Base-by-base conservation (phyloP, 257 asterid genomes). In the Fraxinus anomala region DNA sequence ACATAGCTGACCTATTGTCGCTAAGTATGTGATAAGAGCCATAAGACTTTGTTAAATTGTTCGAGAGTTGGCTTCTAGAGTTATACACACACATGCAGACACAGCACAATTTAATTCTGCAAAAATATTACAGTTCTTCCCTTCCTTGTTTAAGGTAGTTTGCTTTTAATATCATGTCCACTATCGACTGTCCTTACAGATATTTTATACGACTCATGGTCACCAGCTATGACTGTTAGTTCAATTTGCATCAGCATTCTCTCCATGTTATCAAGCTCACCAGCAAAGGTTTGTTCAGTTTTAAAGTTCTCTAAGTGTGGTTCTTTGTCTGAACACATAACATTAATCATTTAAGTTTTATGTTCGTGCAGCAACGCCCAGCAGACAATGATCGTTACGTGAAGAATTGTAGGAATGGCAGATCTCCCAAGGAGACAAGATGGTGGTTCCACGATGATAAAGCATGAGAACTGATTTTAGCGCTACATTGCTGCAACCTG, bases 381-480 rank as follows among this genome's bases (percentile, higher is more conserved):
- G 91, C 94, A 0, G 99, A 96, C 87, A 93, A 96, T 19, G 99
- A 96, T 77, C 95, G 98, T 77, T 96, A 96, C 14, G 97, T 96
- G 84, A 92, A 91, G 94, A 92, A 93, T 81, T 95, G 99, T 85
- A 89, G 85, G 85, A 92, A 91, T 2, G 98, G 97, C 5, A 84
- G 97, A 85, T 96, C 98, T 73, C 99, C 99, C 33, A 96, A 96
- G 92, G 97, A 96, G 93, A 96, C 99, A 19, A 86, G 98, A 80
- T 96, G 99, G 98, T 93, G 98, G 99, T 95, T 95, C 92, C 97
- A 95, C 28, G 98, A 95, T 36, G 99, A 93, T 81, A 95, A 95
- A 86, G 99, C 91, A 83, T 95, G 83, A 87, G 72, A 74, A 76
- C 40, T 44, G 31, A 69, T 76, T 76, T 65, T 76, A 31, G 80